Evolutionary conservation across 306 rosid species (phyloP), one percentile per base, ranked within the genome.

Genomic region (Acacia acuminata): DNA sequence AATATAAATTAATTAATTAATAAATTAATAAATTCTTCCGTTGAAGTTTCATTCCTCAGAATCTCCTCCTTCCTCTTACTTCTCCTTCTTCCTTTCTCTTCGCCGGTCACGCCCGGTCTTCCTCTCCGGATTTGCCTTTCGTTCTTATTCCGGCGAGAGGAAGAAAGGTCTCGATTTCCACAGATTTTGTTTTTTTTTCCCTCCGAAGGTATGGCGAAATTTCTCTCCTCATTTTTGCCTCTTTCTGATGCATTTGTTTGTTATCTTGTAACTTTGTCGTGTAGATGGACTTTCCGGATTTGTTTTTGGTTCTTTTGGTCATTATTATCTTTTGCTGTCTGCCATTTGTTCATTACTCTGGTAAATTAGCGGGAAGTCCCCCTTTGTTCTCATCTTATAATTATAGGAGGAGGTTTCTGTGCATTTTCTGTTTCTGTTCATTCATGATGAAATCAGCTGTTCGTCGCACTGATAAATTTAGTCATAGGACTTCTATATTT

Each of bases 341-440:
- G 34, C 55, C 50, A 36, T 19, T 69, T 69, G 8, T 69, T n/a
- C 50, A 40, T 69, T 42, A 2, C 74, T 15, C 10, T 69, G 50
- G 24, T 19, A n/a, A 69, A 40, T 69, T 69, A 30, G 74, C 73
- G 74, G 74, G 74, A 69, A 11, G 15, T 4, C 17, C 19, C 16
- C 42, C 16, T 65, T 65, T 34, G 5, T 12, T 63, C 30, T n/a
- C 30, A 0, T 13, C 19, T 14, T 71, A 56, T 10, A 82, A 22
- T 73, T 25, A 68, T 82, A 61, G 53, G 47, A 45, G 74, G 79
- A 53, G 64, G 82, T 79, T 82, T 77, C 32, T 36, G n/a, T 63
- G 17, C 66, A 58, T 22, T 78, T 76, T 66, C 45, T 40, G 76
- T 70, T 72, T 66, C 69, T 22, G 66, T 61, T 70, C 30, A 13